phyloP scores from a whole-genome alignment of 169 alveolate genomes.

The Cryptosporidium sp. region DNA sequence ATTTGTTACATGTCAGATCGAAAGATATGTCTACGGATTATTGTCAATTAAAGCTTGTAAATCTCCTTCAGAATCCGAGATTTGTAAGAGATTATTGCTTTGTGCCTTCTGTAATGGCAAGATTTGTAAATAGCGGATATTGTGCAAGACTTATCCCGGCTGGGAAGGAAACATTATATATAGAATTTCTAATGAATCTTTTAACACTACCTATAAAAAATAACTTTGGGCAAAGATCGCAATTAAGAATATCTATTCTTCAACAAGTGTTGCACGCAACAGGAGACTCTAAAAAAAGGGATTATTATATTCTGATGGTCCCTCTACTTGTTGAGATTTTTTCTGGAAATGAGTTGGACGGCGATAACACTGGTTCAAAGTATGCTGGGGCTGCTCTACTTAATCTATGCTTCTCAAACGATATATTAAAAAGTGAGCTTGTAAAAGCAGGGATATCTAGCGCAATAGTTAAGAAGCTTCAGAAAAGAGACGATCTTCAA shows the following conservation, averaged over 20 bases:
- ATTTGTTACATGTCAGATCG: constrained; percentile 58
- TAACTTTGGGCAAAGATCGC: constrained; percentile 65
- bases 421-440: constrained; percentile 21
- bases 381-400: constrained; percentile 62
- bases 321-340: constrained; percentile 63
- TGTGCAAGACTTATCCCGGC: constrained; percentile 72
- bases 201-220: constrained; percentile 29
- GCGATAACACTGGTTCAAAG: constrained; percentile 33
- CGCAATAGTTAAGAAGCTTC: constrained; percentile 19
- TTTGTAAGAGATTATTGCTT: constrained; percentile 52
- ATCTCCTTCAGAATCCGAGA: constrained; percentile 39
- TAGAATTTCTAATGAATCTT: constrained; percentile 57
- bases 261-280: constrained; percentile 71
- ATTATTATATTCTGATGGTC: constrained; percentile 46
- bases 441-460: constrained; percentile 42
- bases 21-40: constrained; percentile 52
- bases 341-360: constrained; percentile 25
- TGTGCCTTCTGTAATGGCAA: constrained; percentile 73
- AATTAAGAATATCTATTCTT: constrained; percentile 48
- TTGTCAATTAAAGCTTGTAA: constrained; percentile 37
- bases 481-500: constrained; percentile 61
- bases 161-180: constrained; percentile 46
- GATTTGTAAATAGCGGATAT: constrained; percentile 70
- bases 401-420: constrained; percentile 55
- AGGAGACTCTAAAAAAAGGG: constrained; percentile 25